Base-by-base conservation (phyloP, 768 basidiomycete genomes). In the Tulasnella sp. region DNA sequence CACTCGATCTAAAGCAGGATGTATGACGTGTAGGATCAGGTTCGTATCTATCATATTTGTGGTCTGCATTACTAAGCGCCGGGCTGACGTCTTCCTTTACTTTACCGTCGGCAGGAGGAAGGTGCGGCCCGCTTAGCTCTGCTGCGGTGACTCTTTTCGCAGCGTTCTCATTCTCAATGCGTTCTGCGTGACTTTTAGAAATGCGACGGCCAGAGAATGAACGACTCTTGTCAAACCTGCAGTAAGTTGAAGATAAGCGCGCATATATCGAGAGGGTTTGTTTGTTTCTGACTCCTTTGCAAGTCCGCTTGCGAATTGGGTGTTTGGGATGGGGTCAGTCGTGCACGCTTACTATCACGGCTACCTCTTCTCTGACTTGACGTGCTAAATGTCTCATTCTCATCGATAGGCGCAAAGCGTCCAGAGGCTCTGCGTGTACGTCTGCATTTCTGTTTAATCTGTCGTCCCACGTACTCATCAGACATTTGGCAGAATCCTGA, bases 301-400 rank as follows among this genome's bases (percentile, higher is more conserved):
- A 32, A 72, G 71, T 72, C 11, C 71, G 71, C 37, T 22, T 72
- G 41, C 71, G 62, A 16, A 72, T 72, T 29, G 71, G 62, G 44
- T 72, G 71, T 65, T 65, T 72, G 71, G 71, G 71, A 37, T 72
- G 71, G 71, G 71, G 71, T 72, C 34, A 63, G 71, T 40, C 17
- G 14, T 72, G 26, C 34, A 35, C 19, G 26, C 63, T 12, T 12
- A 14, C 22, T 7, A 11, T 29, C 17, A 62, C 35, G 19, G 12
- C 69, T 35, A 36, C 16, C 52, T 36, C n/a, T 35, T 52, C 69
- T 34, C 35, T 34, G 36, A 7, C 7, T 44, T 68, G 19, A 7
- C 9, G 12, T 26, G 19, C 47, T 52, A 52, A 59, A 59, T 44
- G 62, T 44, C 6, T 29, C 47, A 52, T 52, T 62, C 32, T 62